Base-by-base conservation (phyloP, 164 flowering plant genomes). In the Aristolochia fimbriata region DNA sequence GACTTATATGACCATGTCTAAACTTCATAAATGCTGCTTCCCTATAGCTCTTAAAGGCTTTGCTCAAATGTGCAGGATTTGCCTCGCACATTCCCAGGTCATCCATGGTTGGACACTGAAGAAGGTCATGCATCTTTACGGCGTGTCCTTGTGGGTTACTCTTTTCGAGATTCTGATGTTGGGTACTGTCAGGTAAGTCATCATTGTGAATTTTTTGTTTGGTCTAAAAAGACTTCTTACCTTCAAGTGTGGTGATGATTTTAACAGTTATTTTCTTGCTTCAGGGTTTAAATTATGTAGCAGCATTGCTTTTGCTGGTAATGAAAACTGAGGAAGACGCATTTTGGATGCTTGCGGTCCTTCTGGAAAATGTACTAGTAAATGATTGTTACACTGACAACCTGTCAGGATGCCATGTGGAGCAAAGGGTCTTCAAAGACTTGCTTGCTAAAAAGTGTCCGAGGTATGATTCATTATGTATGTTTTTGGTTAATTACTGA, bases 261-360 rank as follows among this genome's bases (percentile, higher is more conserved):
- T 10, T 16, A 17, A 21, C 24, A 43, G 59, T 21, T 55, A 49
- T 59, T 61, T 7, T 54, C 21, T 57, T 75, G 51, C n/a, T 74
- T 61, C 82, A 90, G 97, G 99, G 97, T 55, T 74, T 93, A 70
- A 93, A 93, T 71, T 93, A 82, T 75, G 99, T 93, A 60, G 97
- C 91, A 21, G 96, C 99, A 58, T 58, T 93, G 66, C 65, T 93
- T 65, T 73, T 93, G 76, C 96, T 93, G 67, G 99, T 93, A 58
- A 83, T 90, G 96, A 88, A 92, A 79, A 92, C 96, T 0, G 98
- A 92, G 71, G 98, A 92, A 79, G 96, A 89, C 58, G 91, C 93
- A 22, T 92, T 88, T 60, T 92, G 98, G 96, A 92, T 88, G 95
- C 95, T 92, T 17, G 86, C 96, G 15, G 92, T 86, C 55, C 91